A percentile compares a stretch with the other conserved stretches of the same genome.
These are phyloP conservation scores for Pyronema domesticum DNA, from an alignment of 495 filamentous ascomycete genomes.

Conservation along the genomic window DNA sequence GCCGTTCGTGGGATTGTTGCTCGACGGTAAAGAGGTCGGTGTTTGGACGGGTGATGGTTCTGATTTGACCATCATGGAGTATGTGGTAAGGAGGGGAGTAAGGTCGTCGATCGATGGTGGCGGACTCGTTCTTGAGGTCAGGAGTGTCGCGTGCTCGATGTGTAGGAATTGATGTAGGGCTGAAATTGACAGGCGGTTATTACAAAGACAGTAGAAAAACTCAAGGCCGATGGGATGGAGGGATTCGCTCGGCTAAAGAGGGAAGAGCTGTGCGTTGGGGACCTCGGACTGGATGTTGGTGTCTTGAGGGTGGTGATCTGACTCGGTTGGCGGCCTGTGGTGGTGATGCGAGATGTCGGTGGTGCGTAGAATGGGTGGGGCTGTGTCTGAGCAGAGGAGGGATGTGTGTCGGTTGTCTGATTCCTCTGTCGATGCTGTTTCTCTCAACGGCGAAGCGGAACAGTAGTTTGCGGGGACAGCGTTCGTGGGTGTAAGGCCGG, in stretches of 20 bases:
- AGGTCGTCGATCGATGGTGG: not conserved
- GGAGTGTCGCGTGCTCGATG: slow-evolving; percentile 1
- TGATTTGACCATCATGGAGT: not conserved
- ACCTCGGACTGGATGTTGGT: not conserved
- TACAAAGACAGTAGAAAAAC: not conserved
- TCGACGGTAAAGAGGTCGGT: not conserved
- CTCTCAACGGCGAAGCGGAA: too few relatives aligned
- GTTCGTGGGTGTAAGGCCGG: too few relatives aligned
- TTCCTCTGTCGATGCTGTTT: too few relatives aligned
- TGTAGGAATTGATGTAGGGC: not conserved
- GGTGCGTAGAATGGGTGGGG: too few relatives aligned
- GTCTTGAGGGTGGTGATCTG: too few relatives aligned
- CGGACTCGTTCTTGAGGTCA: not conserved
- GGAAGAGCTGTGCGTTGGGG: not conserved
- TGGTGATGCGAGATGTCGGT: too few relatives aligned
- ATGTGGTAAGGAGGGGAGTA: not conserved
- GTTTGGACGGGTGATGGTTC: not conserved
- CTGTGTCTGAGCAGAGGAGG: too few relatives aligned
- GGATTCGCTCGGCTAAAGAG: slow-evolving; percentile 2
- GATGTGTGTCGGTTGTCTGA: too few relatives aligned
- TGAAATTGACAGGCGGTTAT: slow-evolving; percentile 1
- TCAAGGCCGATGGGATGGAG: not conserved
- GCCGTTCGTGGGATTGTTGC: not conserved
- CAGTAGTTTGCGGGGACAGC: too few relatives aligned
- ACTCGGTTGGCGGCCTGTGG: too few relatives aligned